Evolutionary conservation across 2,329 filamentous ascomycete genomes (phyloP).

Genomic region (Tympanopsis confertula): DNA sequence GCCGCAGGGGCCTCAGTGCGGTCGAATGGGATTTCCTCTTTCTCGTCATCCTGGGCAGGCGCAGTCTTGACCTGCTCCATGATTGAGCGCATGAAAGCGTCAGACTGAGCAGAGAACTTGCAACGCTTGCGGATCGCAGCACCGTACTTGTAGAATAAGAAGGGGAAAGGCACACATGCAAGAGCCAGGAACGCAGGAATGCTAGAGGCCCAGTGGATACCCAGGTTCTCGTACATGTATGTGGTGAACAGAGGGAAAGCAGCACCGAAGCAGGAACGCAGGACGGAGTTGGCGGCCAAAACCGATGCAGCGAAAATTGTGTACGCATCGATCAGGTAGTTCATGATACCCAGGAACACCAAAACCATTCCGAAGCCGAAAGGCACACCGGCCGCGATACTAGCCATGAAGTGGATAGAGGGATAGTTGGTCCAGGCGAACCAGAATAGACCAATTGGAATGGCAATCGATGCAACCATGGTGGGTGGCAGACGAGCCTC

Average conservation of each 20-base stretch:
- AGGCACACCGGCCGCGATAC: conserved; percentile 27
- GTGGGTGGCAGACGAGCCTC: conserved; percentile 40
- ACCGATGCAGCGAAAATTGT: conserved; percentile 20
- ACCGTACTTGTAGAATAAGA: conserved; percentile 29
- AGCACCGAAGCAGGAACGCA: conserved; percentile 31
- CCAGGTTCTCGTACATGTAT: conserved; percentile 26
- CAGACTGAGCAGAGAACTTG: conserved; percentile 13
- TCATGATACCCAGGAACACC: conserved; percentile 21
- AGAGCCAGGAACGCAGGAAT: conserved; percentile 31
- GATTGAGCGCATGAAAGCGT: conserved; percentile 18
- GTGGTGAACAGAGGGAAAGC: conserved; percentile 33
- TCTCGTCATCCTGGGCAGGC: conserved; percentile 7
- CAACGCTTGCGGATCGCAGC: conserved; percentile 22
- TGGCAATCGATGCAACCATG: conserved; percentile 32
- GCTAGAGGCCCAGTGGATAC: conserved; percentile 31
- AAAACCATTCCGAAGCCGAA: conserved; percentile 24
- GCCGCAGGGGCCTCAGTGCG: conserved; percentile 12
- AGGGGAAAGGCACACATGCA: conserved; percentile 27
- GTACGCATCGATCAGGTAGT: conserved; percentile 20
- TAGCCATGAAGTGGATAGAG: conserved; percentile 16
- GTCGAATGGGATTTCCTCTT: conserved; percentile 14
- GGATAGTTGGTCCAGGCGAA: conserved; percentile 45
- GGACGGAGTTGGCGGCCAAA: conserved; percentile 25
- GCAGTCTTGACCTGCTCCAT: conserved; percentile 12
- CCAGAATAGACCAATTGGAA: conserved; percentile 47